Base-by-base conservation (phyloP, 2,329 filamentous ascomycete genomes). In the Colletotrichum sp. region DNA sequence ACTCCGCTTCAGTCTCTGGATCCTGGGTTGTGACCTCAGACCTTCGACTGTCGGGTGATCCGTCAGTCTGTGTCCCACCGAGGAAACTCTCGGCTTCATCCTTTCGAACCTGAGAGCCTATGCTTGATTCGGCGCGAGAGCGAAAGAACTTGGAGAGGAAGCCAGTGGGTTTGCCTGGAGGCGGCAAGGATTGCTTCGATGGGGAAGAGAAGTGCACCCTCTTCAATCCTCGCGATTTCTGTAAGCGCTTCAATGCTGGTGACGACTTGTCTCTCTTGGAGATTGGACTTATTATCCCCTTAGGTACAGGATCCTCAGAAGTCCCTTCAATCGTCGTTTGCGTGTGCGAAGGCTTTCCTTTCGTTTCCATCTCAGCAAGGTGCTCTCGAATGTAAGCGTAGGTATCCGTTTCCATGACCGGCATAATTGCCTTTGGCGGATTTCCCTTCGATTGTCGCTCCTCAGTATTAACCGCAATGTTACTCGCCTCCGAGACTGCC, bases 121-220 rank as follows among this genome's bases (percentile, higher is more conserved):
- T 21, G 9, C 24, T n/a, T 39, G 24, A 28, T 21, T 70, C 57
- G 36, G 24, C 18, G 5, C 63, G 63, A 26, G 61, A 55, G 55
- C 64, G n/a, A 16, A 76, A 73, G 6, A 76, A 64, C 64, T 43
- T 73, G 10, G 24, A 65, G 10, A 76, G 24, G 32, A 76, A 74
- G 16, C 57, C 14, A 14, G 43, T 18, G 5, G 70, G 26, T 57
- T 65, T 64, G 13, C n/a, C 16, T 39, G 72, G 32, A 24, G 60
- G 48, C 13, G 48, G 61, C 16, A 39, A 66, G 13, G 26, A 30
- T 24, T 26, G 52, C 24, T 71, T 71, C 12, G 66, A 13, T 7
- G 71, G 66, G 32, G 71, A 34, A 16, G 61, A 74, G 21, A 76
- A 76, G 10, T 75, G 71, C 28, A 76, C 71, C 16, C n/a, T 75